Conservation (phyloP, 768 basidiomycete genomes). For the Mycena metata region DNA sequence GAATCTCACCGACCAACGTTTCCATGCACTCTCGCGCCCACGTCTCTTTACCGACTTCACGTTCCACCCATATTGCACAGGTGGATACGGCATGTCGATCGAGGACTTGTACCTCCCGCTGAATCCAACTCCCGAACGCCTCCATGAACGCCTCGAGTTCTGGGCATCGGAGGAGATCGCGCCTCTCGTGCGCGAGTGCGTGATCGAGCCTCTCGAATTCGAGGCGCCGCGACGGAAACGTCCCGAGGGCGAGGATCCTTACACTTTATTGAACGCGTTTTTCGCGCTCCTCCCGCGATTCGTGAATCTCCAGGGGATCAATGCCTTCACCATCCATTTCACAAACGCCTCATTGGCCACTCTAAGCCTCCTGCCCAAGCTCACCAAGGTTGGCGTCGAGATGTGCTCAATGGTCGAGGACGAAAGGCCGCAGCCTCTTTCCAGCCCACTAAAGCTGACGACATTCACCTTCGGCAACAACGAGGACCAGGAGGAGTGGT, state of each 20-base stretch:
- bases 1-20: slow-evolving; percentile 7
- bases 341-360: slow-evolving; percentile 1
- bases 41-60: slow-evolving; percentile 6
- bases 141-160: slow-evolving; percentile 12
- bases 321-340: slow-evolving; percentile 6
- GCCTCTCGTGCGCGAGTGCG: not conserved
- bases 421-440: not conserved
- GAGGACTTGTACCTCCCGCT: not conserved
- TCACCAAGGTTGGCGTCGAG: not conserved
- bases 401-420: not conserved
- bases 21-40: slow-evolving; percentile 2
- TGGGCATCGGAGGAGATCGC: slow-evolving; percentile 17
- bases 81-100: not conserved
- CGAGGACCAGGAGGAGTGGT: slow-evolving; percentile 5
- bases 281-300: slow-evolving; percentile 12
- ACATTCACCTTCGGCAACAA: not conserved
- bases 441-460: slow-evolving; percentile 5
- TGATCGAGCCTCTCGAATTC: slow-evolving; percentile 2
- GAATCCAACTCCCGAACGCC: not conserved
- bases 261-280: not conserved
- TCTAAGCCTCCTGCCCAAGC: slow-evolving; percentile 1
- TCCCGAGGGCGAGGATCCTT: slow-evolving; percentile 6
- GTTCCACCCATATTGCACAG: not conserved
- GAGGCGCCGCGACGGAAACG: not conserved
- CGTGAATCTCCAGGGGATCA: not conserved